A percentile compares a stretch with the other conserved stretches of the same genome.
phyloP scores from a whole-genome alignment of 768 basidiomycete species.

The Goffeauzyma gilvescens region DNA sequence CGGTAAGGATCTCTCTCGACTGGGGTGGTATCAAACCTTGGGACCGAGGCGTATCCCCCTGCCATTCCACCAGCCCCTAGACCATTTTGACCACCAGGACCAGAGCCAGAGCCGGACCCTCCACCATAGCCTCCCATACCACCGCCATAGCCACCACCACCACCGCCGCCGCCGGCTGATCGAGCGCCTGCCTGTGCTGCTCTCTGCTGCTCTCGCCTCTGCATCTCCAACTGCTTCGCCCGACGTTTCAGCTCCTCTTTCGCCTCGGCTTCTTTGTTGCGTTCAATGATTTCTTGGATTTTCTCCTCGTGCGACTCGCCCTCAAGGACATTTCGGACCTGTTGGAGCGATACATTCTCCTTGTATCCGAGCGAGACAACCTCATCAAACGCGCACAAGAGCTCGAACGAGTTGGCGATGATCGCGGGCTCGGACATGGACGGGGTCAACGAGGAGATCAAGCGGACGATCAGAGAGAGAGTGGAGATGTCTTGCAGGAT shows the following conservation, averaged over 20 bases:
- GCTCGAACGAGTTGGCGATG: constrained; percentile 70
- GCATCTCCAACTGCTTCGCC: constrained; percentile 94
- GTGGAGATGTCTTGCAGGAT: constrained; percentile 97
- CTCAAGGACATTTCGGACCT: constrained; percentile 36
- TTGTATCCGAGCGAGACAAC: constrained; percentile 64
- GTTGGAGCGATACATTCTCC: constrained; percentile 36
- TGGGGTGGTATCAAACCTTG: constrained; percentile 52
- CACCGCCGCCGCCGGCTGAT: no score
- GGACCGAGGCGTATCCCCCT: constrained; percentile 50
- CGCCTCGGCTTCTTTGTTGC: constrained; percentile 98
- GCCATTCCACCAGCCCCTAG: constrained; percentile 37
- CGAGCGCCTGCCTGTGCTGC: no score
- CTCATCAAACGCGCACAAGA: constrained; percentile 91
- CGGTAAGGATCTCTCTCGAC: constrained; percentile 22
- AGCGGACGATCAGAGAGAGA: constrained; percentile 76
- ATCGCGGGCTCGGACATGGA: constrained; percentile 46
- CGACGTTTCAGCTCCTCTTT: constrained; percentile 97
- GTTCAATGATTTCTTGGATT: constrained; percentile 86
- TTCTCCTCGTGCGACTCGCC: constrained; percentile 40
- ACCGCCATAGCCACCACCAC: constrained; percentile 34
- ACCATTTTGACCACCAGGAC: no score
- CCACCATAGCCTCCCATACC: constrained; percentile 34
- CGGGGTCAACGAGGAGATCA: constrained; percentile 46
- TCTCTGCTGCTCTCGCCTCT: constrained; percentile 78
- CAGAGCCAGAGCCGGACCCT: no score